Evolutionary conservation across 1,284 basidiomycete species (phyloP).

Genomic region (Trichosporon ovoides): DNA sequence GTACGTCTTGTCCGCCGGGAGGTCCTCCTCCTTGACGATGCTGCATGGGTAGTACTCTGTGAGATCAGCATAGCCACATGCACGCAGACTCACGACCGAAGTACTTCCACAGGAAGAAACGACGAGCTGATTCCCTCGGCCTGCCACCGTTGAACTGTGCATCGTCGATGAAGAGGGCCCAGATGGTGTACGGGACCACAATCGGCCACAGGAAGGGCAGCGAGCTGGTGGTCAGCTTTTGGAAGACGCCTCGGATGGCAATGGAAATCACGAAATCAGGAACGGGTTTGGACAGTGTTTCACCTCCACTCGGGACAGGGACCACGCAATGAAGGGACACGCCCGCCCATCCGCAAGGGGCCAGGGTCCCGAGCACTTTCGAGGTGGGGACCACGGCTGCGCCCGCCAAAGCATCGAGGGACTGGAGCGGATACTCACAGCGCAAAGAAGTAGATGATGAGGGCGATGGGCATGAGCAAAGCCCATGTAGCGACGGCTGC

Average conservation of each 20-base stretch:
- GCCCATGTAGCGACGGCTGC: slow-evolving; percentile 83
- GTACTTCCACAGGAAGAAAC: slow-evolving; percentile 63
- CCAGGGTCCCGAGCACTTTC: slow-evolving; percentile 3
- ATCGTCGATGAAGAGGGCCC: slow-evolving; percentile 67
- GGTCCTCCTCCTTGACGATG: slow-evolving; percentile 63
- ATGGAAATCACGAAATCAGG: neutral
- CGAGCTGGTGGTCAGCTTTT: slow-evolving; percentile 59
- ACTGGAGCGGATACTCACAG: slow-evolving; percentile 57
- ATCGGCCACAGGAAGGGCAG: slow-evolving; percentile 84
- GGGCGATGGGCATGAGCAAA: slow-evolving; percentile 64
- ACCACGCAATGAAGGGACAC: neutral
- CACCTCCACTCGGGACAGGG: neutral
- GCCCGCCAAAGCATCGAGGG: neutral
- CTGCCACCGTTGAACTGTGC: slow-evolving; percentile 75
- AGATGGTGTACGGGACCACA: slow-evolving; percentile 72
- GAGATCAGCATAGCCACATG: slow-evolving; percentile 34
- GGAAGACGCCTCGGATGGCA: neutral
- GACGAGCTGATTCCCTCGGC: slow-evolving; percentile 70
- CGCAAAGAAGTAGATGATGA: slow-evolving; percentile 67
- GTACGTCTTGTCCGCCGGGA: slow-evolving; percentile 86
- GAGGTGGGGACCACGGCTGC: neutral
- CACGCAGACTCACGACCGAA: slow-evolving; percentile 35
- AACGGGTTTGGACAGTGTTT: neutral
- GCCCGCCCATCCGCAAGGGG: neutral
- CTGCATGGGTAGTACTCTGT: slow-evolving; percentile 80